Evolutionary conservation across 1,284 basidiomycete genomes (phyloP), one percentile per base, ranked within the genome.

Genomic region (Apiotrichum gracile): DNA sequence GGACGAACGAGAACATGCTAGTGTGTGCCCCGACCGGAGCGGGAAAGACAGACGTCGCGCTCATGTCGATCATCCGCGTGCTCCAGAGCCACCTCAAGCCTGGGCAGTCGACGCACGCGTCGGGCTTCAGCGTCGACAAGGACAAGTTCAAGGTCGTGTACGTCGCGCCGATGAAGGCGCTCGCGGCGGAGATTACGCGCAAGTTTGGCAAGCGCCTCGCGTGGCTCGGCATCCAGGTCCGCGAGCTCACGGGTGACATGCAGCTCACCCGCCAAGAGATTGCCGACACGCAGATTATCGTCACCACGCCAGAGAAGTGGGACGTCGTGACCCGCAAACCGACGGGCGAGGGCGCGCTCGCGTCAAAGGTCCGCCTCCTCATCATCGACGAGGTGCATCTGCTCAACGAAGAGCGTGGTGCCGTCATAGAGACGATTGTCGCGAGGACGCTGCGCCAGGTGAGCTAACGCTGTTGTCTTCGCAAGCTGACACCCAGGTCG

Each of bases 291-390:
- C 96, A 98, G 69, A 88, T 99, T 54, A 97, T 99, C 58, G 92
- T 99, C 13, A 99, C 96, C 0, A 99, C 96, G 1, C 96, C 96
- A 0, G 96, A 99, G 72, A 99, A 99, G 75, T 99, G 96, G 96
- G 96, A 99, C 64, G 96, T 99, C 0, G 96, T 98, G 1, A 99
- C 96, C 8, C 81, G 96, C 56, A 98, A 97, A 71, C 92, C 94
- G 0, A 91, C 89, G 0, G 93, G 94, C 8, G 93, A 97, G 74
- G 93, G 93, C 14, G 93, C 97, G 70, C 79, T 98, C 24, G 91
- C 91, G 19, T 86, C 89, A 49, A 88, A 85, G 78, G 82, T 98
- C 60, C 92, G 92, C 68, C 80, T 99, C 17, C 80, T 99, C 37
- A 97, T 99, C 67, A 97, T 98, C 59, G 96, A 99, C 65, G 96